phyloP scores from a whole-genome alignment of 2,329 filamentous ascomycete species.

The Drechslerella coelobrocha region DNA sequence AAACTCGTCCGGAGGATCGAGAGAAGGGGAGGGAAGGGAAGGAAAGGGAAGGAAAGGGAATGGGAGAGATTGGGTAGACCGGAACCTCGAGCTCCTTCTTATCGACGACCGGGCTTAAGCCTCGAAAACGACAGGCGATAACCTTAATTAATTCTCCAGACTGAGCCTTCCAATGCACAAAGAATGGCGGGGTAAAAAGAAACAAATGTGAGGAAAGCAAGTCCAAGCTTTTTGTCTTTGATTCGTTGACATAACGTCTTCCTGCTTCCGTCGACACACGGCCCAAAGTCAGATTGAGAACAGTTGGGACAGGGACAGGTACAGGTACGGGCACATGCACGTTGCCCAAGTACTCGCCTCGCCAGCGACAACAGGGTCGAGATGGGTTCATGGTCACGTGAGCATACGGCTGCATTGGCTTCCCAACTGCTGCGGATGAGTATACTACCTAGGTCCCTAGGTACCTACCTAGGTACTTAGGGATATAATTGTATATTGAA shows the following conservation, averaged over 20 bases:
- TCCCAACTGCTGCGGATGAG: too few species aligned
- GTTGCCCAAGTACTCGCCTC: too few species aligned
- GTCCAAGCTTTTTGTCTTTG: slow-evolving; percentile 31
- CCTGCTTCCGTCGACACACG: slow-evolving; percentile 29
- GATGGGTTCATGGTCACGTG: too few species aligned
- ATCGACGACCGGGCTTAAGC: slow-evolving; percentile 22
- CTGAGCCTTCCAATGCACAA: slow-evolving; percentile 10
- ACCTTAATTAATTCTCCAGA: slow-evolving; percentile 33
- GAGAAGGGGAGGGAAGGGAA: slow-evolving; percentile 12
- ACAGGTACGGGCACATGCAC: slow-evolving; percentile 7
- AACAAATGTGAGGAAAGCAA: slow-evolving; percentile 15
- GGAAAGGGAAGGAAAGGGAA: slow-evolving; percentile 11
- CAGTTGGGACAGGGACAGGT: background rate
- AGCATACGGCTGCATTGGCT: too few species aligned
- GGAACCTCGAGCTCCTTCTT: slow-evolving; percentile 20
- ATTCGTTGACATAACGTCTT: slow-evolving; percentile 13
- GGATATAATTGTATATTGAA: too few species aligned
- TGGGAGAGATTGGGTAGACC: background rate
- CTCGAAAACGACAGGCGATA: slow-evolving; percentile 19
- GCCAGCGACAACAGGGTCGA: too few species aligned
- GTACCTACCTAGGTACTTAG: too few species aligned
- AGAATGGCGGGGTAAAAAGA: slow-evolving; percentile 48
- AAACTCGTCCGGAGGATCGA: slow-evolving; percentile 24
- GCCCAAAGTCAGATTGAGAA: slow-evolving; percentile 16
- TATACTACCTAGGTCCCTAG: too few species aligned